Evolutionary conservation across 176 grass and related monocot genomes (phyloP), one percentile per base, ranked within the genome.

Genomic region (Puya raimondii): DNA sequence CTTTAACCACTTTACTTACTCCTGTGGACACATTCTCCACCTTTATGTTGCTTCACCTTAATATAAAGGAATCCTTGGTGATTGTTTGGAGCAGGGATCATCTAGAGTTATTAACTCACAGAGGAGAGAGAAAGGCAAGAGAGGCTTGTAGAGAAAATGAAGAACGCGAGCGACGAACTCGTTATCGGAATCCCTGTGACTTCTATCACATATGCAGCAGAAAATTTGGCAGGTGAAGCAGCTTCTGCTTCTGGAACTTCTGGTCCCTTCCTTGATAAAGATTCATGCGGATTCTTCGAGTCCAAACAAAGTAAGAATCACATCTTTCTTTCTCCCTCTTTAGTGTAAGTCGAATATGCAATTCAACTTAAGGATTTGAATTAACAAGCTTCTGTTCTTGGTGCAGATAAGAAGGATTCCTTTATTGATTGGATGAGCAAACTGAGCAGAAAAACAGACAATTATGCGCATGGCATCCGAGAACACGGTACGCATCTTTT

Each of bases 161-260:
- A 84, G 61, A 51, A 57, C 33, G 77, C 74, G 33, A 69, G 59
- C 78, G 81, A 81, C 70, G 64, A 78, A 48, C 86, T 80, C 78
- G 81, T 74, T 70, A 67, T 81, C 15, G 86, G 86, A 71, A 81
- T 88, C 81, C 86, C 81, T 71, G 50, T 88, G 66, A 16, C 59
- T 64, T 88, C 81, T 11, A 52, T 66, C 27, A 67, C 69, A 53
- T 83, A 80, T 73, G 72, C 85, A 29, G 65, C 53, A 47, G 85
- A 80, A 72, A 50, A 69, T 56, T 58, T 26, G n/a, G 50, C 50
- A 65, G 58, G 49, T 47, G 72, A 83, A 56, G 18, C 68, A 27
- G 52, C 84, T 6, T 63, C 5, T 65, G 78, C 75, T 52, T 14
- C 68, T 72, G 33, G 33, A 42, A 42, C 33, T 42, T 42, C 33